phyloP scores from a whole-genome alignment of 176 grass and related monocot genomes.

The Cenchrus americanus region DNA sequence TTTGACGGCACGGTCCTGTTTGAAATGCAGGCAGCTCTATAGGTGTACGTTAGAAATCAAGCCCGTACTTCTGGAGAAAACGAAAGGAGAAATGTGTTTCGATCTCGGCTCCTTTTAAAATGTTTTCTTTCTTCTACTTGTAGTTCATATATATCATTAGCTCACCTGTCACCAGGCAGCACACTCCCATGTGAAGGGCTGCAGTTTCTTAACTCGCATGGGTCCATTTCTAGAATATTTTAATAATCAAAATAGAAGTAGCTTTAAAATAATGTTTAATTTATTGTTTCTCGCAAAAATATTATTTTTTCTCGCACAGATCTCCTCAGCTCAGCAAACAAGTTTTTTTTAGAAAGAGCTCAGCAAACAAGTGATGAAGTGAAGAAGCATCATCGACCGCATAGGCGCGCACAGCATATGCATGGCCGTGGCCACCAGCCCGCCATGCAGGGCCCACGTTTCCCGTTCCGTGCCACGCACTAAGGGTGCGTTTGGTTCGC shows the following conservation, averaged over 20 bases:
- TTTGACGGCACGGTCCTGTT: neutral
- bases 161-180: neutral
- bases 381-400: constrained; percentile 14
- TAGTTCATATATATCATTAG: neutral
- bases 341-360: too few species aligned
- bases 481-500: too few species aligned
- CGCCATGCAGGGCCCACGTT: constrained; percentile 13
- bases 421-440: too few species aligned
- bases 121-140: too few species aligned
- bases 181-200: neutral
- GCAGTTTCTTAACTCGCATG: neutral
- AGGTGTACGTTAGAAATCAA: too few species aligned
- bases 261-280: too few species aligned
- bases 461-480: neutral
- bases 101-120: too few species aligned
- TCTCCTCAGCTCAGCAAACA: constrained; percentile 27
- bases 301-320: neutral
- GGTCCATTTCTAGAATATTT: neutral
- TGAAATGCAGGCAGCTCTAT: neutral
- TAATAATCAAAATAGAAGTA: neutral
- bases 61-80: too few species aligned
- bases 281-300: neutral
- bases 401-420: too few species aligned
- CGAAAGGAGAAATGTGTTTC: too few species aligned
- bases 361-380: too few species aligned